Evolutionary conservation across 2,329 filamentous ascomycete species (phyloP).

Genomic region (Clarireedia paspali): DNA sequence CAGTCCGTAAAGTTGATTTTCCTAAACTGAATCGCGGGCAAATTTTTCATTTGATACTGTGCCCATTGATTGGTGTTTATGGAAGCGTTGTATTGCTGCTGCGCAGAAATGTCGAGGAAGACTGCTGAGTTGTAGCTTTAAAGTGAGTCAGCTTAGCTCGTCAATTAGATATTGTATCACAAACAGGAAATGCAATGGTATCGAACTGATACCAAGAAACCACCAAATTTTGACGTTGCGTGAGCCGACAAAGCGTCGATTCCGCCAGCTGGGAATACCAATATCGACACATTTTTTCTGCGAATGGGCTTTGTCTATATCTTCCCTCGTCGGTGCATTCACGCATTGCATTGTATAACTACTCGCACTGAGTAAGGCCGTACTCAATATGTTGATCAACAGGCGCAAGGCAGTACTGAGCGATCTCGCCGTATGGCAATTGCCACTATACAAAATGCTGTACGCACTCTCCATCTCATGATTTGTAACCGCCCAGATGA

Average conservation of each 20-base stretch:
- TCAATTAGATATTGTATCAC: background rate
- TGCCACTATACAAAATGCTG: slow-evolving; percentile 12
- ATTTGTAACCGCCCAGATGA: slow-evolving; percentile 12
- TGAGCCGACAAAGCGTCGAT: slow-evolving; percentile 22
- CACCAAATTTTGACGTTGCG: slow-evolving; percentile 14
- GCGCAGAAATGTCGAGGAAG: slow-evolving; percentile 16
- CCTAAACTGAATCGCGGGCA: background rate
- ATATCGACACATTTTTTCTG: slow-evolving; percentile 36
- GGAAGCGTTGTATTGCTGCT: slow-evolving; percentile 15
- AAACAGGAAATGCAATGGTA: slow-evolving; percentile 23
- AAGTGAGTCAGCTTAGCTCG: no score
- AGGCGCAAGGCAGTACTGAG: slow-evolving; percentile 32
- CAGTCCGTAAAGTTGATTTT: background rate
- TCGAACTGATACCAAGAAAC: slow-evolving; percentile 15
- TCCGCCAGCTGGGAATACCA: slow-evolving; percentile 35
- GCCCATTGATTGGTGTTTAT: slow-evolving; percentile 12
- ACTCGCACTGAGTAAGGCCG: slow-evolving; percentile 37
- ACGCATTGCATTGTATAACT: slow-evolving; percentile 47
- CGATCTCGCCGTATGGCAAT: slow-evolving; percentile 10
- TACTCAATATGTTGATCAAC: slow-evolving; percentile 40
- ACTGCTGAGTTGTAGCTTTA: slow-evolving; percentile 18
- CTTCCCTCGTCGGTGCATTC: slow-evolving; percentile 39
- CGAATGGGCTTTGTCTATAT: slow-evolving; percentile 41
- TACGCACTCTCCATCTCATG: slow-evolving; percentile 14
- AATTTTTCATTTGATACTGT: background rate